Evolutionary conservation across 1,139 yeast genomes (phyloP), one percentile per base, ranked within the genome.

Genomic region (Geotrichum siamense): DNA sequence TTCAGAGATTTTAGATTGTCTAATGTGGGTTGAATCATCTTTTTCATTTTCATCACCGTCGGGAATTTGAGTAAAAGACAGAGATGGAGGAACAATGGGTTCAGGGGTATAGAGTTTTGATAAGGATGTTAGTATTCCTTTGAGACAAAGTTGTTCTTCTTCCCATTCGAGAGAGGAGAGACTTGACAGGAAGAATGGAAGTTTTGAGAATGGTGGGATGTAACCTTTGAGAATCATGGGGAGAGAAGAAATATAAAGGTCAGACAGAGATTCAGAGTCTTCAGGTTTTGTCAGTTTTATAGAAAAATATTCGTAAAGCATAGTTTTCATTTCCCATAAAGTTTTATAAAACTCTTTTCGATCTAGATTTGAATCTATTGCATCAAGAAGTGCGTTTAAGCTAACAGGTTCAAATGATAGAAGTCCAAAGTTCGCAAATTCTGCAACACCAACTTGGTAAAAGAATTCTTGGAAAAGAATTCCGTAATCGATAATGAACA

Each of bases 391-490:
- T 23, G 47, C 52, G 13, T 41, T 27, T 2, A 55, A 43, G 5
- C 53, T 43, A 2, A 51, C 20, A 12, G 19, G 38, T 10, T 43
- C 38, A 58, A 45, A 62, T 19, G 63, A 64, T 3, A 82, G 70
- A 17, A 66, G 69, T 1, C 98, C 98, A 63, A 78, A 89, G 57
- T 87, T 89, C 40, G 82, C 76, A 63, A 93, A 87, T 48, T 85
- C 89, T 1, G 80, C 67, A 15, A 91, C 64, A 0, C 82, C 86
- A 6, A 82, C 64, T 55, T 93, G 97, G 59, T 87, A 91, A 57
- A 82, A 87, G 45, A 86, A 69, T 51, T 84, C 89, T 49, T 67
- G 64, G 26, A 55, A 67, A 1, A 86, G 60, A 0, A 83, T 71
- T 0, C 82, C 86, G 60, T 87, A 91, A 60, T 91, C 96, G 32